phyloP scores from a whole-genome alignment of 345 rosid genomes.

The Passiflora organensis region DNA sequence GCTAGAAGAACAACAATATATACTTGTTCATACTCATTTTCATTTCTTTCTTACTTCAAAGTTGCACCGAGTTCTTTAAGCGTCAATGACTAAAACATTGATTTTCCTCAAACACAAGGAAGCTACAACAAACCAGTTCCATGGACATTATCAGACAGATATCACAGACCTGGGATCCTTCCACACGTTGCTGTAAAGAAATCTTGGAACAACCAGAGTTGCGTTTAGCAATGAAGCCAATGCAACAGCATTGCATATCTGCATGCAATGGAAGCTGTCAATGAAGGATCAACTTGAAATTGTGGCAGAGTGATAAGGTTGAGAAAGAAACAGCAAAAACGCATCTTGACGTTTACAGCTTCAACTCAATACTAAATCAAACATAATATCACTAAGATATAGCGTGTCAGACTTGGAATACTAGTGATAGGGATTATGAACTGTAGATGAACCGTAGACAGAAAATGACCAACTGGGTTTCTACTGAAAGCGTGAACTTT shows the following conservation, averaged over 20 bases:
- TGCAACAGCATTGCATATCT: slow-evolving; percentile 82
- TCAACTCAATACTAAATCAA: too few relatives aligned
- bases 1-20: too few relatives aligned
- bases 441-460: background rate
- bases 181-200: slow-evolving; percentile 98
- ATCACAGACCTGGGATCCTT: slow-evolving; percentile 80
- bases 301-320: background rate
- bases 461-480: background rate
- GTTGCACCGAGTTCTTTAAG: too few relatives aligned
- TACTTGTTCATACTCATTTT: too few relatives aligned
- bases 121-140: background rate
- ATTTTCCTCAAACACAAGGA: background rate
- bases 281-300: slow-evolving; percentile 2
- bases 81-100: too few relatives aligned
- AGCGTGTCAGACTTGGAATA: too few relatives aligned
- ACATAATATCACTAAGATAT: too few relatives aligned
- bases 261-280: slow-evolving; percentile 17
- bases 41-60: too few relatives aligned
- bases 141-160: slow-evolving; percentile 7
- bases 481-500: background rate
- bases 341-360: background rate
- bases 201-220: slow-evolving; percentile 68
- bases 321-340: background rate
- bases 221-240: slow-evolving; percentile 78
- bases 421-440: too few relatives aligned